Evolutionary conservation across 129 eudicot species (phyloP), one percentile per base, ranked within the genome.

Genomic region (Centaurea solstitialis): DNA sequence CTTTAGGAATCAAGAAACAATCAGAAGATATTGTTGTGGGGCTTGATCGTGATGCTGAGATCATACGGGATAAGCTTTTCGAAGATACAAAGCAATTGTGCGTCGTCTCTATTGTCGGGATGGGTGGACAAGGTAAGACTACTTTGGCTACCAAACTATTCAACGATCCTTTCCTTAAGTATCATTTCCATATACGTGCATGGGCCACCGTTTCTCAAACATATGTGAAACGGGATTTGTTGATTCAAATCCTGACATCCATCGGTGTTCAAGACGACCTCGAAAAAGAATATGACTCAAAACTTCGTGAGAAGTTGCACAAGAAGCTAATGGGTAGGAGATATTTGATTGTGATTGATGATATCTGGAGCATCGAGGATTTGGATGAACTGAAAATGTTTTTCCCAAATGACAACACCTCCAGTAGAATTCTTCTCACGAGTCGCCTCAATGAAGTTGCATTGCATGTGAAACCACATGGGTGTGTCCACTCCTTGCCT

Each of bases 371-470:
- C 68, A 62, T 21, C 8, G 5, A 62, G 23, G 68, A 26, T 62
- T 62, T 26, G 68, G 68, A 62, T 62, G 68, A n/a, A 10, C 4
- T 62, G 28, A 62, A 62, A 20, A 0, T 62, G 68, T 62, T 21
- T 20, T 62, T 20, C 8, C 28, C 68, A 10, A 1, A 62, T 62
- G 68, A 62, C 10, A 18, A 62, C 68, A 62, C 62, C 8, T 20
- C 7, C 15, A 53, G 62, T 53, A 53, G 62, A 53, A 53, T 53
- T 3, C 62, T 15, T 18, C 62, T 53, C 62, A 53, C 62, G n/a
- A 53, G 21, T 17, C 62, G 62, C 62, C 62, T 13, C 20, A 43
- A 74, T 6, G 76, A 71, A 15, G 59, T 85, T n/a, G 79, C 69
- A 10, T 69, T 39, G 15, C 18, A 53, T 73, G 77, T 73, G 12